These are phyloP conservation scores for Globomyces sp. DNA, from an alignment of 371 early-diverging fungal species.

Conservation along the genomic window DNA sequence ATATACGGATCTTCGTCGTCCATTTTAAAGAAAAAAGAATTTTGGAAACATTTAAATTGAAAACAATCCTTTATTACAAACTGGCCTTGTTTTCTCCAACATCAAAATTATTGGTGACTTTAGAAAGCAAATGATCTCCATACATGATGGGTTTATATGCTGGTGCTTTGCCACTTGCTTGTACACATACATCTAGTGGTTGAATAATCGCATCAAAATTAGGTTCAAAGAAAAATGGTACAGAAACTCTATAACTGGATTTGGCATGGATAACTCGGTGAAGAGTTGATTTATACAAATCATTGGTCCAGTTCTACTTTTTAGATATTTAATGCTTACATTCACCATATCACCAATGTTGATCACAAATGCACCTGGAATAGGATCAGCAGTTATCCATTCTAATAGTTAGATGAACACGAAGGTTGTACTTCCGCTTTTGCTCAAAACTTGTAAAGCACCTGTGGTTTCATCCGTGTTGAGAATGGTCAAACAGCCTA, in stretches of 20 bases:
- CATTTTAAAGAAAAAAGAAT: background rate
- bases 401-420: background rate
- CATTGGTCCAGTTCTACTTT: constrained; percentile 37
- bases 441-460: constrained; percentile 42
- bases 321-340: constrained; percentile 20
- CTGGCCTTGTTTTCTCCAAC: constrained; percentile 9
- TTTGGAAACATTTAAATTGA: no score
- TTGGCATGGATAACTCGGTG: constrained; percentile 45
- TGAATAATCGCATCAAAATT: constrained; percentile 36
- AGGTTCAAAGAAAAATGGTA: constrained; percentile 49
- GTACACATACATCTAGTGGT: constrained; percentile 29
- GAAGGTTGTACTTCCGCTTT: constrained; percentile 23
- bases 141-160: constrained; percentile 32
- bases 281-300: constrained; percentile 41
- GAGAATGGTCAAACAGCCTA: constrained; percentile 38
- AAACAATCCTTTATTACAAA: no score
- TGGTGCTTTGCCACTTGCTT: constrained; percentile 21
- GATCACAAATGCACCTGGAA: constrained; percentile 44
- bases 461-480: constrained; percentile 42
- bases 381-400: constrained; percentile 46
- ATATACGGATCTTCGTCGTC: constrained; percentile 43
- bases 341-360: constrained; percentile 52
- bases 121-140: constrained; percentile 40
- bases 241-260: constrained; percentile 34
- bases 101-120: constrained; percentile 42